Conservation (phyloP, 495 filamentous ascomycete genomes). For the Xylaria castorea region DNA sequence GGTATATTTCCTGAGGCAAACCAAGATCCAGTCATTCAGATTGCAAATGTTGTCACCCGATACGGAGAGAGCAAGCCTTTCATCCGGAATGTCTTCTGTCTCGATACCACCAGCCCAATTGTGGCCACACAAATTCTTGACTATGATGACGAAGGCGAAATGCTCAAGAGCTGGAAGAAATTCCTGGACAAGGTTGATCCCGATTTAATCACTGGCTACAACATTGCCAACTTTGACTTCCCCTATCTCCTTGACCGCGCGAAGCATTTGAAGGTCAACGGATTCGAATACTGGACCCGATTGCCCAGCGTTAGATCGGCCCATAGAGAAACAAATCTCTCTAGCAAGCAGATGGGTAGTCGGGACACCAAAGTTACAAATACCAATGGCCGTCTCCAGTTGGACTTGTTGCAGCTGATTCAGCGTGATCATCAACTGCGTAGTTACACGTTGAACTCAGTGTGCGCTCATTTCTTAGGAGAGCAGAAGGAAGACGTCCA, state of each 20-base stretch:
- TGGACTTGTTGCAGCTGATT: constrained; percentile 91
- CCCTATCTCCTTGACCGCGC: constrained; percentile 94
- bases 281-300: constrained; percentile 87
- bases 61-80: constrained; percentile 97
- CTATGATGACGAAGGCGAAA: constrained; percentile 77
- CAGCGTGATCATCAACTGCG: constrained; percentile 93
- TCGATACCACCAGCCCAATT: constrained; percentile 88
- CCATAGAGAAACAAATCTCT: constrained; percentile 81
- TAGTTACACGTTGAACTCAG: constrained; percentile 97
- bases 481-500: constrained; percentile 99
- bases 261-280: constrained; percentile 73
- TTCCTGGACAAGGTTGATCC: constrained; percentile 93
- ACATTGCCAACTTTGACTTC: constrained; percentile 98
- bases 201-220: constrained; percentile 98
- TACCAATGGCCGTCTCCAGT: constrained; percentile 89
- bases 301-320: constrained; percentile 68
- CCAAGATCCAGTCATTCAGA: constrained; percentile 95
- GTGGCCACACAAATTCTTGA: constrained; percentile 93
- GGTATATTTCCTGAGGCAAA: constrained; percentile 95
- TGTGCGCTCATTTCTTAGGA: constrained; percentile 93
- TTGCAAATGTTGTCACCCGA: constrained; percentile 94
- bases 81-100: constrained; percentile 92
- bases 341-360: constrained; percentile 98
- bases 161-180: constrained; percentile 87
- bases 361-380: constrained; percentile 93